phyloP scores from a whole-genome alignment of 1,284 basidiomycete species.

The Ustilago loliicola region DNA sequence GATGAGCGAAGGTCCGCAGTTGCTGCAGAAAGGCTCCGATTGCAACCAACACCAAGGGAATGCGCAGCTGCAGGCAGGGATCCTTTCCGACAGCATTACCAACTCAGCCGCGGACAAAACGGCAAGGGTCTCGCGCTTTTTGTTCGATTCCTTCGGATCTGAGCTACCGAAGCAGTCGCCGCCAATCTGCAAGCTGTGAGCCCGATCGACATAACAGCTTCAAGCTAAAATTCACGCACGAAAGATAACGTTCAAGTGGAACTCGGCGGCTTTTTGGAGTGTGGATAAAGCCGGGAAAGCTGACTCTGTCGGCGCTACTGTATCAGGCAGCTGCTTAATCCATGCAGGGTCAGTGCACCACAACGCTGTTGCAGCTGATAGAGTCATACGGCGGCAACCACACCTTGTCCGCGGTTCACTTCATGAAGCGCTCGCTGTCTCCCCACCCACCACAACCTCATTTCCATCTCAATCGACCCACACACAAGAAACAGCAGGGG shows the following conservation, averaged over 20 bases:
- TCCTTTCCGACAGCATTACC: conserved; percentile 1
- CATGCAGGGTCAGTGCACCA: conserved; percentile 14
- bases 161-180: neutral
- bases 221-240: neutral
- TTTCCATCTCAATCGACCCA: neutral
- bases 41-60: neutral
- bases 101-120: conserved; percentile 5
- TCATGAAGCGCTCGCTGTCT: neutral
- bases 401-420: neutral
- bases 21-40: neutral
- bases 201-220: neutral
- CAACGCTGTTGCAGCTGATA: neutral
- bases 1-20: neutral
- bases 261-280: conserved; percentile 1
- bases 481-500: neutral
- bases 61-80: neutral
- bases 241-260: neutral
- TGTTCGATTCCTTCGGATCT: neutral
- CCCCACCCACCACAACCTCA: neutral
- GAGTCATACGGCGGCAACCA: neutral
- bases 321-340: conserved; percentile 11
- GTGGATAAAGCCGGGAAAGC: conserved; percentile 7
- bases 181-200: neutral
- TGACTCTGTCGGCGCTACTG: conserved; percentile 4
- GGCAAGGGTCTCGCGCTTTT: neutral